phyloP scores from a whole-genome alignment of 768 basidiomycete genomes.

The Lentinula boryana region DNA sequence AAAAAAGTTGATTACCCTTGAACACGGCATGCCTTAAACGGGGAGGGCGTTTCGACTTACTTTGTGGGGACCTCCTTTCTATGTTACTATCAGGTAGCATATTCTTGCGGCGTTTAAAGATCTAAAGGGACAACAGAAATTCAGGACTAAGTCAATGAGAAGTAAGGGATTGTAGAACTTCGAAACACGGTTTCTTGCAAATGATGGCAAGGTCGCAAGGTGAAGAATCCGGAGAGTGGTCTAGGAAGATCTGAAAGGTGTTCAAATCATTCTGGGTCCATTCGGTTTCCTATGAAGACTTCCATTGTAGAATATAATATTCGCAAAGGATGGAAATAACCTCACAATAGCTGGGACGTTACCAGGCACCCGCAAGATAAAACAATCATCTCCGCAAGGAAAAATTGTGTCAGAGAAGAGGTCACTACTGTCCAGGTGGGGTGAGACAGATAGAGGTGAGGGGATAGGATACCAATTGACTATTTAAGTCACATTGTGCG shows the following conservation, averaged over 20 bases:
- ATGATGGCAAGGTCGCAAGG: conserved; percentile 53
- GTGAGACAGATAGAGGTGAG: neutral
- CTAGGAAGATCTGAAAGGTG: conserved; percentile 30
- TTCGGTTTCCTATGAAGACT: conserved; percentile 9
- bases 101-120: conserved; percentile 21
- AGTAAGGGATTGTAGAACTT: conserved; percentile 29
- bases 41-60: neutral
- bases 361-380: conserved; percentile 11
- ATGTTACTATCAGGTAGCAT: conserved; percentile 12
- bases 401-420: neutral
- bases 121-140: conserved; percentile 9
- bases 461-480: conserved; percentile 3
- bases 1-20: neutral
- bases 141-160: neutral
- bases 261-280: conserved; percentile 37
- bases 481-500: neutral
- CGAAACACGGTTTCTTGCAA: conserved; percentile 52
- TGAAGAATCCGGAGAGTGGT: conserved; percentile 35
- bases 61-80: neutral
- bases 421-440: neutral
- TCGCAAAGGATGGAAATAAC: neutral
- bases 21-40: neutral
- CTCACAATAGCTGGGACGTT: neutral
- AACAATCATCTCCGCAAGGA: conserved; percentile 23
- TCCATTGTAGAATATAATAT: conserved; percentile 4